Evolutionary conservation across 345 rosid genomes (phyloP).

Genomic region (Corchorus olitorius): DNA sequence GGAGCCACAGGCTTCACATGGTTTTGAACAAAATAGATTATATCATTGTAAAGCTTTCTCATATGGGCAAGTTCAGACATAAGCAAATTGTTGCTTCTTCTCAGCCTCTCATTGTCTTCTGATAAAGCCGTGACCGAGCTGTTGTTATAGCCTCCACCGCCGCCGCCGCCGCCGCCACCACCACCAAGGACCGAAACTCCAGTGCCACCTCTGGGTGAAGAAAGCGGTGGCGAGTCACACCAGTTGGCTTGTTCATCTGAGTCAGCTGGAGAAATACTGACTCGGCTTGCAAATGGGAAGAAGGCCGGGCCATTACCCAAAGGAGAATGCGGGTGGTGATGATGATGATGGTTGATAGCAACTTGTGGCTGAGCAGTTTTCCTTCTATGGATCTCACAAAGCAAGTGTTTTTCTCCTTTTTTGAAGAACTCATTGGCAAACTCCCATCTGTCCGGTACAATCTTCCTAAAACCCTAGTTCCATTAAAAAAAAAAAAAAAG

Average conservation of each 20-base stretch:
- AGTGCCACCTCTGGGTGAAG: constrained; percentile 39
- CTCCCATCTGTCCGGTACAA: constrained; percentile 98
- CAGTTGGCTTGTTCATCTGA: constrained; percentile 62
- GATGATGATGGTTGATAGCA: constrained; percentile 47
- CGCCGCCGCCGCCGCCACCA: constrained; percentile 13
- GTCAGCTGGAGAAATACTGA: constrained; percentile 57
- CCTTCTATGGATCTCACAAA: constrained; percentile 91
- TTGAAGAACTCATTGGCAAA: constrained; percentile 92
- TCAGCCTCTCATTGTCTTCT: constrained; percentile 80
- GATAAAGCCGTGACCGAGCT: constrained; percentile 62
- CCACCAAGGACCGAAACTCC: constrained; percentile 17
- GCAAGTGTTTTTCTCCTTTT: constrained; percentile 88
- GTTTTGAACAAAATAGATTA: constrained; percentile 87
- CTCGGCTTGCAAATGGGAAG: constrained; percentile 56
- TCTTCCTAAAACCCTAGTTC: constrained; percentile 90
- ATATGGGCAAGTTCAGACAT: constrained; percentile 87
- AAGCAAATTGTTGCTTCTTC: constrained; percentile 75
- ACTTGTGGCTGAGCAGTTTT: constrained; percentile 77
- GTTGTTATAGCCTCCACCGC: constrained; percentile 26
- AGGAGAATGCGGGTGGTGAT: constrained; percentile 48
- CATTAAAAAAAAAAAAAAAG: background rate
- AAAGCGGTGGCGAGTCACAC: constrained; percentile 64
- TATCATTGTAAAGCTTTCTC: constrained; percentile 90
- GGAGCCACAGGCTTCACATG: constrained; percentile 87
- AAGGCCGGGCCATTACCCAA: constrained; percentile 46